A percentile compares a stretch with the other conserved stretches of the same genome.
Conservation (phyloP, 306 rosid species). For the Cucumis cinereus region DNA sequence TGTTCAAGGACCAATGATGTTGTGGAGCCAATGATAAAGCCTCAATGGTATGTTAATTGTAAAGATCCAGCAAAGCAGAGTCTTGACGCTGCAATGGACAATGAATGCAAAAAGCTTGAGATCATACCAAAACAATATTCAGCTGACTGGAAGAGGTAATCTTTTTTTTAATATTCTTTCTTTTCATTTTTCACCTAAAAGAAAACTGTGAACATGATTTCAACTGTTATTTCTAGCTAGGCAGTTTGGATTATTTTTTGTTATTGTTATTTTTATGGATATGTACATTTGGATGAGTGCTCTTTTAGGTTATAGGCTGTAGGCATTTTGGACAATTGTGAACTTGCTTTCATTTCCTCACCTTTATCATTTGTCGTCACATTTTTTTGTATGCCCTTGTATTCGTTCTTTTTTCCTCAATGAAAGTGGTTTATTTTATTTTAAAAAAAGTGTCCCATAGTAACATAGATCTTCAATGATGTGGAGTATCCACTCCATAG, state of each 20-base stretch:
- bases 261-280: background rate
- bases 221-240: background rate
- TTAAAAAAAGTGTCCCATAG: no score
- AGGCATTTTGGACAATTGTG: no score
- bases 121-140: constrained; percentile 72
- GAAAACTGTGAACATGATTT: background rate
- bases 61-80: constrained; percentile 50
- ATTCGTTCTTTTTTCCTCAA: no score
- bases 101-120: constrained; percentile 49
- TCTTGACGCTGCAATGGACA: constrained; percentile 60
- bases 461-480: no score
- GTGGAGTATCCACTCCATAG: no score
- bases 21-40: constrained; percentile 89
- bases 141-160: constrained; percentile 80
- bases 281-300: no score
- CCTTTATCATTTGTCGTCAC: no score
- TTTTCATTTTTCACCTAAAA: background rate
- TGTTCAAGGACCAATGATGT: constrained; percentile 94
- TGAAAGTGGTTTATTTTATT: no score
- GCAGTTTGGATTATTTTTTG: background rate
- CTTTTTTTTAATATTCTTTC: background rate
- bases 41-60: constrained; percentile 86
- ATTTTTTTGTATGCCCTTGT: no score
- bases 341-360: no score
- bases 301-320: no score